Evolutionary conservation across 495 filamentous ascomycete species (phyloP).

Genomic region (Pyrenula aspistea): DNA sequence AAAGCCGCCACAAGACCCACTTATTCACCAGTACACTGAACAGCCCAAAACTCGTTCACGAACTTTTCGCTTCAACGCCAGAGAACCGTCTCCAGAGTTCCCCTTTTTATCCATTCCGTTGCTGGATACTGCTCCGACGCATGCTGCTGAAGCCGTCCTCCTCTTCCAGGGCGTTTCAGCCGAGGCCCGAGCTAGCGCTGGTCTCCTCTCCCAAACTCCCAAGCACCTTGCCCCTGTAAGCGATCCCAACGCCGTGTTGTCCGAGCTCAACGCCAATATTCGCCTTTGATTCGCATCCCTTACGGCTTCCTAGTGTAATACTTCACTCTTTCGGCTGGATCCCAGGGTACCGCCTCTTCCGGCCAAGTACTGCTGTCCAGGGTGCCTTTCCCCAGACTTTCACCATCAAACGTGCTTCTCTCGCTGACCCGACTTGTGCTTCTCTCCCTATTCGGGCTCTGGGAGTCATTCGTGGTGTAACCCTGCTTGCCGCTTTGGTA

Average conservation of each 20-base stretch:
- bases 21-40: too few relatives aligned
- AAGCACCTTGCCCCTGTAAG: neutral
- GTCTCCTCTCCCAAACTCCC: neutral
- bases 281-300: neutral
- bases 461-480: neutral
- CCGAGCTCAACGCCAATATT: neutral
- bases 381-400: neutral
- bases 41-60: too few relatives aligned
- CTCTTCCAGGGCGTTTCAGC: neutral
- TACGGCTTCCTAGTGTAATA: neutral
- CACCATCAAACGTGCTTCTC: neutral
- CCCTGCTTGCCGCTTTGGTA: neutral
- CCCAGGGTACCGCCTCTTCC: neutral
- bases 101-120: too few relatives aligned
- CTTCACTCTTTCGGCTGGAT: neutral
- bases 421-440: neutral
- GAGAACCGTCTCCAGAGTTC: too few relatives aligned
- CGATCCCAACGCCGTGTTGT: neutral
- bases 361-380: neutral
- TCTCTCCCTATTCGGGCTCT: neutral
- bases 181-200: neutral
- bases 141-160: too few relatives aligned
- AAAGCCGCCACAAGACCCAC: neutral
- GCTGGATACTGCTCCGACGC: too few relatives aligned
- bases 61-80: too few relatives aligned